Conservation (phyloP, 164 flowering plant species). For the Piper betle region DNA sequence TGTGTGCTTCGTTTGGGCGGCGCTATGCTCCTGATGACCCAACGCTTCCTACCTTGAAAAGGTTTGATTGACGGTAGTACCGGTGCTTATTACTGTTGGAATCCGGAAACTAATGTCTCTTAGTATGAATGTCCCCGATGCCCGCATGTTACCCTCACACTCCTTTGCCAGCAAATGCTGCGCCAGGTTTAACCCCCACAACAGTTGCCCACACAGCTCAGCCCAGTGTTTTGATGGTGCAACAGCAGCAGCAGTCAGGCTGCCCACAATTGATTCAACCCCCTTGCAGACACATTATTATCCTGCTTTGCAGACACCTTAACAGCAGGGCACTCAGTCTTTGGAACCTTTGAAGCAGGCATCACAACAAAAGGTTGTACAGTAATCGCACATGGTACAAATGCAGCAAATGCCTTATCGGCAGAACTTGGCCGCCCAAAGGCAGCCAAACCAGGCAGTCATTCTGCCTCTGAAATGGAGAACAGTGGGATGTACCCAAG, state of each 20-base stretch:
- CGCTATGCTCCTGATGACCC: slow-evolving; percentile 88
- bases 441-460: slow-evolving; percentile 28
- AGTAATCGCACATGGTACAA: slow-evolving; percentile 16
- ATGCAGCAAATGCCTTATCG: slow-evolving; percentile 24
- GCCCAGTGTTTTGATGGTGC: no score
- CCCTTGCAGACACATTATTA: slow-evolving; percentile 19
- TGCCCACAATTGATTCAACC: slow-evolving; percentile 15
- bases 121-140: slow-evolving; percentile 15
- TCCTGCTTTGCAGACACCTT: slow-evolving; percentile 18
- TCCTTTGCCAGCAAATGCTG: slow-evolving; percentile 25
- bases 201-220: slow-evolving; percentile 27
- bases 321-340: slow-evolving; percentile 19
- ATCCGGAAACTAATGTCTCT: slow-evolving; percentile 18
- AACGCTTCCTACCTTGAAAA: slow-evolving; percentile 84
- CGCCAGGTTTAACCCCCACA: slow-evolving; percentile 36
- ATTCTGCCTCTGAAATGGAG: slow-evolving; percentile 39
- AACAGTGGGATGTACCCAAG: slow-evolving; percentile 27
- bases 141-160: slow-evolving; percentile 39
- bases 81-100: slow-evolving; percentile 25
- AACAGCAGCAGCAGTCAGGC: no score
- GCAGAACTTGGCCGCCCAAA: slow-evolving; percentile 12
- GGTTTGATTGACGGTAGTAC: slow-evolving; percentile 80
- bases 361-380: slow-evolving; percentile 23
- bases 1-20: slow-evolving; percentile 43
- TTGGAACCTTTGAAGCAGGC: slow-evolving; percentile 24